These are phyloP conservation scores for Linanthus parryae DNA, from an alignment of 148 eudicot genomes.

Conservation along the genomic window DNA sequence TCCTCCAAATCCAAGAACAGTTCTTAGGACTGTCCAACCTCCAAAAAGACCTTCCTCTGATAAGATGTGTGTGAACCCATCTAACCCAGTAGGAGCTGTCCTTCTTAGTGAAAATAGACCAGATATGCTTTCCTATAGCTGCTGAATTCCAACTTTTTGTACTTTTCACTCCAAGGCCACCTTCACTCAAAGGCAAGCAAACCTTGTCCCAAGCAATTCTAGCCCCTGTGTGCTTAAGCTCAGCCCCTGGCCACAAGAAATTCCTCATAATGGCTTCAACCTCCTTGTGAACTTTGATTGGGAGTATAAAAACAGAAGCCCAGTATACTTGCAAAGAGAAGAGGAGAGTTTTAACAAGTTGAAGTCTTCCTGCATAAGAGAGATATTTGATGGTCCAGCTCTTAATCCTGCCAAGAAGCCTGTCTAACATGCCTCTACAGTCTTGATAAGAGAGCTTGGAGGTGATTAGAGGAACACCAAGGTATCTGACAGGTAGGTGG, in stretches of 20 bases:
- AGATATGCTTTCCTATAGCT: neutral
- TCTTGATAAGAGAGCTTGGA: neutral
- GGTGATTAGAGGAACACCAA: neutral
- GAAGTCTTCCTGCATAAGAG: neutral
- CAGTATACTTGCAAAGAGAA: neutral
- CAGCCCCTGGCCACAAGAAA: neutral
- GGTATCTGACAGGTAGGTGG: neutral
- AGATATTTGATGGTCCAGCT: neutral
- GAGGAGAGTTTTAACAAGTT: neutral
- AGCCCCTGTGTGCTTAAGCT: neutral
- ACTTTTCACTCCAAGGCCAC: neutral
- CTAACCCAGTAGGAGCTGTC: neutral
- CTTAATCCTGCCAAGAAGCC: neutral
- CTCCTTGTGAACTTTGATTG: neutral
- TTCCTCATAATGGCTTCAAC: neutral
- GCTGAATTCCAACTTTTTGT: neutral
- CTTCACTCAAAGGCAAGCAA: neutral
- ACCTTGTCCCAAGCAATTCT: neutral
- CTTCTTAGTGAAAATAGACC: neutral
- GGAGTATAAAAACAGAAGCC: neutral
- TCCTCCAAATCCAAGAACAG: neutral
- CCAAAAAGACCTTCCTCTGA: neutral
- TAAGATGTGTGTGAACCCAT: neutral
- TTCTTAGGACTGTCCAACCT: neutral
- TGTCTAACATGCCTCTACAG: neutral